Evolutionary conservation across 768 basidiomycete genomes (phyloP).

Genomic region (Tephrocybe sp.): DNA sequence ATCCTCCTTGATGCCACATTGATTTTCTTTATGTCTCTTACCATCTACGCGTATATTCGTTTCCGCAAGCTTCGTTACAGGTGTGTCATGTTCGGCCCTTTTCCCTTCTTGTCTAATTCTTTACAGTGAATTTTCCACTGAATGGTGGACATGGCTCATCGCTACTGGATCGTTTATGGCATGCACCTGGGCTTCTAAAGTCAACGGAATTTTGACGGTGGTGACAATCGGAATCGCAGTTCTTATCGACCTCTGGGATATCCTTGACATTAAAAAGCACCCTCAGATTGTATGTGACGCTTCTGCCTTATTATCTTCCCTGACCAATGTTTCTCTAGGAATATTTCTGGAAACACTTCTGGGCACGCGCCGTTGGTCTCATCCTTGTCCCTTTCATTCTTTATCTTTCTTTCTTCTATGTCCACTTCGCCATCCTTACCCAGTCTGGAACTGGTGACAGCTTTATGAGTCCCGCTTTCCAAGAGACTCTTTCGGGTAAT

Average conservation of each 20-base stretch:
- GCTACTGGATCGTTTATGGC: slow-evolving; percentile 93
- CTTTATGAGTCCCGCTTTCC: slow-evolving; percentile 98
- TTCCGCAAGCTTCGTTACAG: slow-evolving; percentile 93
- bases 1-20: slow-evolving; percentile 93
- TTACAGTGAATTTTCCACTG: slow-evolving; percentile 74
- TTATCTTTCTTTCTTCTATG: slow-evolving; percentile 94
- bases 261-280: slow-evolving; percentile 82
- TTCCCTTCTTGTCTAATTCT: slow-evolving; percentile 1
- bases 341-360: slow-evolving; percentile 87
- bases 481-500: slow-evolving; percentile 91
- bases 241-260: slow-evolving; percentile 89
- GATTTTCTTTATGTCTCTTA: slow-evolving; percentile 94
- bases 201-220: slow-evolving; percentile 94
- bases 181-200: slow-evolving; percentile 96
- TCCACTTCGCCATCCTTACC: slow-evolving; percentile 87
- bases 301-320: slow-evolving; percentile 3
- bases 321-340: slow-evolving; percentile 46
- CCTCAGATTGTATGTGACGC: slow-evolving; percentile 62
- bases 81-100: slow-evolving; percentile 35
- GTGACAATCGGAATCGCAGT: slow-evolving; percentile 88
- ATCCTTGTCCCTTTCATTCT: slow-evolving; percentile 87
- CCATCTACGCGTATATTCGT: slow-evolving; percentile 89
- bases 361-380: slow-evolving; percentile 77
- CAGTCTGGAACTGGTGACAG: slow-evolving; percentile 90
- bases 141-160: slow-evolving; percentile 95